Evolutionary conservation across 768 basidiomycete species (phyloP).

Genomic region (Lactarius psammicola): DNA sequence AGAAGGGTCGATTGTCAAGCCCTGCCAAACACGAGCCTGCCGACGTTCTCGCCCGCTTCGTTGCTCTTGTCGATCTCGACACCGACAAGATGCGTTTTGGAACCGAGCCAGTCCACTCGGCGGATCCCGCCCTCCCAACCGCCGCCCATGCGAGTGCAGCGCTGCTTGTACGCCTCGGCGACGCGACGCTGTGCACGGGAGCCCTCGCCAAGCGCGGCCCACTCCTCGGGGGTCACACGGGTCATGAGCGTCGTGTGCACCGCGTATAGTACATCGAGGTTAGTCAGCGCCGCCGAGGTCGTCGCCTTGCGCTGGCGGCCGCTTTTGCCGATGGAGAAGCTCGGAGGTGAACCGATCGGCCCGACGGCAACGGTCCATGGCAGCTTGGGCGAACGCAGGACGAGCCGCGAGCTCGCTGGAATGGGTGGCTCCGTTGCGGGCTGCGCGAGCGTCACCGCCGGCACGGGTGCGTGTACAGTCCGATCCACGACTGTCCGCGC

Average conservation of each 20-base stretch:
- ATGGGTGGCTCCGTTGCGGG: constrained; percentile 65
- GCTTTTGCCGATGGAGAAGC: constrained; percentile 29
- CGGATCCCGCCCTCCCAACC: constrained; percentile 71
- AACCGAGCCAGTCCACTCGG: constrained; percentile 63
- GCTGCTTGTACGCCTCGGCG: constrained; percentile 58
- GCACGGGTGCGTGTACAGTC: constrained; percentile 52
- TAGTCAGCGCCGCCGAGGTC: constrained; percentile 44
- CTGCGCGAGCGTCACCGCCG: constrained; percentile 54
- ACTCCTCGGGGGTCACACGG: constrained; percentile 62
- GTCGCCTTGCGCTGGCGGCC: constrained; percentile 13
- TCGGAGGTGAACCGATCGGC: constrained; percentile 35
- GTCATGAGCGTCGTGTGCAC: constrained; percentile 54
- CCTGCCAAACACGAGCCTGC: constrained; percentile 50
- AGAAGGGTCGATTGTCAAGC: constrained; percentile 32
- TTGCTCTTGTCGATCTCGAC: constrained; percentile 55
- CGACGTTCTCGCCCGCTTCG: constrained; percentile 38
- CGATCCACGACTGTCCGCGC: constrained; percentile 57
- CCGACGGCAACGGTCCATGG: constrained; percentile 60
- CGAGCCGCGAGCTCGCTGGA: constrained; percentile 44
- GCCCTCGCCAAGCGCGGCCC: constrained; percentile 56
- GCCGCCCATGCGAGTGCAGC: constrained; percentile 58
- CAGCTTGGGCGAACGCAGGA: constrained; percentile 55
- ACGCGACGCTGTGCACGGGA: constrained; percentile 58
- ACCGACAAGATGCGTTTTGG: constrained; percentile 58
- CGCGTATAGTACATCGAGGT: constrained; percentile 60